Base-by-base conservation (phyloP, 345 rosid genomes). In the Fremontodendron californicum region DNA sequence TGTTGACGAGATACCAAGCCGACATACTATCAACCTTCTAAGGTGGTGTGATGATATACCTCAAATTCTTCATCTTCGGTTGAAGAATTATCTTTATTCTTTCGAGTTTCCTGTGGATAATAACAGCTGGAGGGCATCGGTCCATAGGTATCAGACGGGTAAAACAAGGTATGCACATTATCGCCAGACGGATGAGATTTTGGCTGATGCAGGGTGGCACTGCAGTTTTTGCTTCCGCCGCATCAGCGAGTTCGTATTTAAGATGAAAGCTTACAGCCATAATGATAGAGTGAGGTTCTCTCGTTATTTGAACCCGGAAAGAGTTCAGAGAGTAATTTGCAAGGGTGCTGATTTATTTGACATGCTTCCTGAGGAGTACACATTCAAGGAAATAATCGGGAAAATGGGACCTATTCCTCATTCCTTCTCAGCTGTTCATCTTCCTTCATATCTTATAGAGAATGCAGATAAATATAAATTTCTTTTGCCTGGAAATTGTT, bases 141-240 rank as follows among this genome's bases (percentile, higher is more conserved):
- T 87, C 52, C 90, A 88, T 61, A 81, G 90, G 63, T 91, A 91
- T 72, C 82, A 85, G 77, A 79, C 85, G 0, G 96, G 96, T 19
- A 85, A 82, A 71, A 89, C 96, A 0, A 79, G 85, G 73, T 91
- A 91, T 75, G 93, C 89, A 0, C 96, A 91, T 80, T 91, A 87
- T 78, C 85, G 96, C 5, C 96, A 91, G 62, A 76, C 87, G 0
- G 91, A 89, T 84, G 87, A 80, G 62, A 74, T 91, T 73, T 81
- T 91, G 85, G 88, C 93, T 0, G 96, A 91, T 82, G 87, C 96
- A 16, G 93, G 96, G 6, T 91, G 96, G 96, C 93, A 91, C 78
- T 91, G 95, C 60, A 91, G 94, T 85, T 91, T 91, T 45, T 91
- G 91, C 55, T 91, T 91, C 68, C 84, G 89, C 48, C 74, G 55